phyloP scores from a whole-genome alignment of 257 asterid genomes.

The Echium plantagineum region DNA sequence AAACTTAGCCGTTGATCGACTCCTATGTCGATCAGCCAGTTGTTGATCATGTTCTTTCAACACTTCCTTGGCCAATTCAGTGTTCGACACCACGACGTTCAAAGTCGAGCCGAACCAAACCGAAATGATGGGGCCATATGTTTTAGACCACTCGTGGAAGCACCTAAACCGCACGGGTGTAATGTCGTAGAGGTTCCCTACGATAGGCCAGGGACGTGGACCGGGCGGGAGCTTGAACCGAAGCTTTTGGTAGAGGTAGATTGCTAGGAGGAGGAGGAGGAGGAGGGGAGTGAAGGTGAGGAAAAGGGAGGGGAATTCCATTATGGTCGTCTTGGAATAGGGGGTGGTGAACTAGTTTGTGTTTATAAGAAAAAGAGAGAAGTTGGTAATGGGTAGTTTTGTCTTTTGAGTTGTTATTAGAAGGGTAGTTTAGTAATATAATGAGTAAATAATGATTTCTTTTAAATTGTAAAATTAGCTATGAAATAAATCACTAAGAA shows the following conservation, averaged over 20 bases:
- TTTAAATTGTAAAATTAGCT: too few relatives aligned
- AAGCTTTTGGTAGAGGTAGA: not conserved
- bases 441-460: too few relatives aligned
- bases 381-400: not conserved
- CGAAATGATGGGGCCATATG: not conserved
- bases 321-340: not conserved
- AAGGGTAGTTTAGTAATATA: too few relatives aligned
- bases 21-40: slow-evolving; percentile 3
- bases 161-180: not conserved
- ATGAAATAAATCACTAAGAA: too few relatives aligned
- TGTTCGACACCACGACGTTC: not conserved
- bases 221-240: slow-evolving; percentile 2
- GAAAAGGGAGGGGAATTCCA: not conserved
- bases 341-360: not conserved
- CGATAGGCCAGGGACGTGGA: not conserved
- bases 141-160: slow-evolving; percentile 1
- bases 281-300: not conserved
- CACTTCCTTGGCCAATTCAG: not conserved
- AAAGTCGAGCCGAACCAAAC: not conserved
- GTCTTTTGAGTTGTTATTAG: too few relatives aligned
- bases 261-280: not conserved
- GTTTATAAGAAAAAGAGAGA: not conserved
- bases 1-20: slow-evolving; percentile 1
- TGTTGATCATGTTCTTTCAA: slow-evolving; percentile 1
- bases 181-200: slow-evolving; percentile 1